Base-by-base conservation (phyloP, 2,329 filamentous ascomycete species). In the Thermoascus crustaceus region DNA sequence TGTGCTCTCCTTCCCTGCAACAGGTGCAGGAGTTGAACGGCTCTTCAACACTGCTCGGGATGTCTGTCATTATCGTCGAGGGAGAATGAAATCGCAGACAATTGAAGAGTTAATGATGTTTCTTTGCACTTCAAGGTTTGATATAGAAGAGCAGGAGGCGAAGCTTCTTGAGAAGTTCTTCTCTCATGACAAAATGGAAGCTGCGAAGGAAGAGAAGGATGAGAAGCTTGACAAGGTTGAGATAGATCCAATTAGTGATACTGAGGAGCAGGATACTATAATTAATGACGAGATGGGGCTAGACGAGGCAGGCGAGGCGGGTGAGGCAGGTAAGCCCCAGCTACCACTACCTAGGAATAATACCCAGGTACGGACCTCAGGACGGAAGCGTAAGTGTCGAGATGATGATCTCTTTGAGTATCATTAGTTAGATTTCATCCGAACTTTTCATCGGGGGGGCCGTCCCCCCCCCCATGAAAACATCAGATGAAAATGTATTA, bases 11-110 rank as follows among this genome's bases (percentile, higher is more conserved):
- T 22, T 36, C 10, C 25, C 34, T 14, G 34, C 19, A 4, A 36
- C 17, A 16, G 23, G 32, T 30, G 23, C 24, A 11, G 14, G 32
- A 9, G 24, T 41, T 22, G 17, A 41, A 29, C 7, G n/a, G 16
- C 26, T 41, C 11, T 41, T 41, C 23, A 38, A 41, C 21, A 33
- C 10, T 24, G 16, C 34, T 20, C 6, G 10, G 23, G 38, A 40
- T 30, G 31, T 40, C 19, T 40, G 21, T 21, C n/a, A 37, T 20
- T 40, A 40, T 30, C 17, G 20, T 25, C 13, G 19, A 18, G 30
- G 18, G 4, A 8, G 30, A 2, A 2, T 32, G 8, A 37, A 32
- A 4, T 24, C 30, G 5, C 9, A 18, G 7, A 37, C 26, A 18
- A 37, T 37, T 22, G 4, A 32, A 11, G 21, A 32, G 27, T 10